phyloP scores from a whole-genome alignment of 176 grass and related monocot species.

The Oryza rufipogon region DNA sequence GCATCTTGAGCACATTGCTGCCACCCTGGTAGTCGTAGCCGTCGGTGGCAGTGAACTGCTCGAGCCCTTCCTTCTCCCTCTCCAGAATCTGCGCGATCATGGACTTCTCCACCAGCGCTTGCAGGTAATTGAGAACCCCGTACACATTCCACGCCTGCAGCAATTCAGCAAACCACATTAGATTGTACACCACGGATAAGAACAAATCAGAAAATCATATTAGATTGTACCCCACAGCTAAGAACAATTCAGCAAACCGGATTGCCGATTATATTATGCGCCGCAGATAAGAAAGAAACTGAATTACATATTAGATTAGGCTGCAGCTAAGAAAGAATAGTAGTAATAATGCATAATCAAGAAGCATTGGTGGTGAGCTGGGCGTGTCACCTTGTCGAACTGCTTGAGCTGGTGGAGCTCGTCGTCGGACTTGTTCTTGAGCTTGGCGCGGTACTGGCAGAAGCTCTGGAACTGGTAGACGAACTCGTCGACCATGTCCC shows the following conservation, averaged over 20 bases:
- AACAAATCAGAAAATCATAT: neutral
- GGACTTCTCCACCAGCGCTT: constrained; percentile 96
- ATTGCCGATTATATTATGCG: neutral
- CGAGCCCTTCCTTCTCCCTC: constrained; percentile 91
- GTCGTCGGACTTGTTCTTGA: constrained; percentile 72
- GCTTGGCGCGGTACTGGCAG: constrained; percentile 83
- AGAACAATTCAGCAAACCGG: too few relatives aligned
- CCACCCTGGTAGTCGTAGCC: constrained; percentile 94
- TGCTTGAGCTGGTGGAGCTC: constrained; percentile 64
- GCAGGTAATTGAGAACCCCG: constrained; percentile 93
- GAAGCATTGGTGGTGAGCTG: neutral
- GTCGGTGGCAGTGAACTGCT: constrained; percentile 83
- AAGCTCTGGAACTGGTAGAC: constrained; percentile 94
- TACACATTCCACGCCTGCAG: constrained; percentile 91
- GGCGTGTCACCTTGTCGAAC: constrained; percentile 55
- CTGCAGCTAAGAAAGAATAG: too few relatives aligned
- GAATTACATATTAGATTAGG: too few relatives aligned
- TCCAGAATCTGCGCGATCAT: constrained; percentile 84
- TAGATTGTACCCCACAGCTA: neutral
- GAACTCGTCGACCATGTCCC: constrained; percentile 97
- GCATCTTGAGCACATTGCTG: constrained; percentile 96
- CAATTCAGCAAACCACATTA: neutral
- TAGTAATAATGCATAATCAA: neutral
- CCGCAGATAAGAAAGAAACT: neutral
- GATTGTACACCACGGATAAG: neutral